Evolutionary conservation across 2,329 filamentous ascomycete genomes (phyloP).

Genomic region (Aspergillus sp.): DNA sequence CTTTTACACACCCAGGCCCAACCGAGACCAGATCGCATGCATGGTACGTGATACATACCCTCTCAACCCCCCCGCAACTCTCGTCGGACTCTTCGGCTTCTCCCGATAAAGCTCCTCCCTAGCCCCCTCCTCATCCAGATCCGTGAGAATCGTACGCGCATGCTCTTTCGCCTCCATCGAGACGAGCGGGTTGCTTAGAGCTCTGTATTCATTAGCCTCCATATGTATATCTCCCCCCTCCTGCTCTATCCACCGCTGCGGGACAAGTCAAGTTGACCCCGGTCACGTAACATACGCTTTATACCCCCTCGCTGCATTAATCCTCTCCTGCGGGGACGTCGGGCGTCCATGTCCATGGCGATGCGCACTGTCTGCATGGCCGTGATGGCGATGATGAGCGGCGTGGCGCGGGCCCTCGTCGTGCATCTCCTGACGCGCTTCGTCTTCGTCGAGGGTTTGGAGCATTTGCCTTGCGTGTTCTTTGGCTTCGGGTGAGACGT

Average conservation of each 20-base stretch:
- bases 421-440: not conserved
- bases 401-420: not conserved
- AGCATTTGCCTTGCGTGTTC: not conserved
- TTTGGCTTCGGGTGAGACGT: not conserved
- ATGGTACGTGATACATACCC: not conserved
- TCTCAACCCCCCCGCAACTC: not conserved
- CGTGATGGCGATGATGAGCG: not conserved
- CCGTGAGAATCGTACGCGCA: not conserved
- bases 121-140: not conserved
- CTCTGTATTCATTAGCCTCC: not conserved
- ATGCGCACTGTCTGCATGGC: no score
- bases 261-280: no score
- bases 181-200: not conserved
- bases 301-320: not conserved
- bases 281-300: not conserved
- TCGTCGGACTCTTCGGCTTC: not conserved
- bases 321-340: not conserved
- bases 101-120: not conserved
- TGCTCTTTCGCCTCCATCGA: not conserved
- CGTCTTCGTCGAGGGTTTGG: not conserved
- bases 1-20: not conserved
- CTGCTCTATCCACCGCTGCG: no score
- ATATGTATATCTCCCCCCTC: no score
- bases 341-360: not conserved
- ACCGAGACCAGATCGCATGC: not conserved